A percentile compares a stretch with the other conserved stretches of the same genome.
Evolutionary conservation across 129 eudicot species (phyloP).

Genomic region (Tagetes erecta): DNA sequence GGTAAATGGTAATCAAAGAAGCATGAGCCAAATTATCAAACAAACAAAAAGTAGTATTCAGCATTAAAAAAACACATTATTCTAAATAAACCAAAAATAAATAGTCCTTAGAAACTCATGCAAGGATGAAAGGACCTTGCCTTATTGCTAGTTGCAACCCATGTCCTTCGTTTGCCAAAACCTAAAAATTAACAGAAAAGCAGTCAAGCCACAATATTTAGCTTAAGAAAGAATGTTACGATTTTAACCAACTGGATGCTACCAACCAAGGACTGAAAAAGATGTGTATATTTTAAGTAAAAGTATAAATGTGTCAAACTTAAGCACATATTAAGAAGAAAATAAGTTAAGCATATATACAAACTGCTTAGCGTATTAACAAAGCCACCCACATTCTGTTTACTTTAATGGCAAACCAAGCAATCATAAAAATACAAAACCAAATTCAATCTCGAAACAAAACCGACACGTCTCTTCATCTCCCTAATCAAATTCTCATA

Average conservation of each 20-base stretch:
- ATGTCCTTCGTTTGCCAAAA: slow-evolving; percentile 13
- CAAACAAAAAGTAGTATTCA: neutral
- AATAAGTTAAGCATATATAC: neutral
- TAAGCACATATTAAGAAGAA: neutral
- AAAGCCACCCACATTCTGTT: neutral
- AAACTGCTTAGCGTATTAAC: neutral
- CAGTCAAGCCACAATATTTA: neutral
- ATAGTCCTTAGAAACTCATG: neutral
- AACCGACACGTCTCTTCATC: neutral
- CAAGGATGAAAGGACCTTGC: neutral
- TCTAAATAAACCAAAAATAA: slow-evolving; percentile 13
- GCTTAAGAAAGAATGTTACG: neutral
- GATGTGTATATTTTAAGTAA: neutral
- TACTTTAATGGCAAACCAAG: neutral
- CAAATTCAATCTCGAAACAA: neutral
- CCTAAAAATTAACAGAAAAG: neutral
- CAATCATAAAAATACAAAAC: neutral
- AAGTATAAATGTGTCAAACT: neutral
- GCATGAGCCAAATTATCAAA: neutral
- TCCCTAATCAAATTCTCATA: neutral
- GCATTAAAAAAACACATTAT: neutral
- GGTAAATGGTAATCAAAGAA: neutral
- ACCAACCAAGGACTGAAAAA: neutral
- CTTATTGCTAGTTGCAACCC: slow-evolving; percentile 13
- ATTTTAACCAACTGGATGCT: neutral